Evolutionary conservation across 1,284 basidiomycete genomes (phyloP), one percentile per base, ranked within the genome.

Genomic region (Bjerkandera adusta): DNA sequence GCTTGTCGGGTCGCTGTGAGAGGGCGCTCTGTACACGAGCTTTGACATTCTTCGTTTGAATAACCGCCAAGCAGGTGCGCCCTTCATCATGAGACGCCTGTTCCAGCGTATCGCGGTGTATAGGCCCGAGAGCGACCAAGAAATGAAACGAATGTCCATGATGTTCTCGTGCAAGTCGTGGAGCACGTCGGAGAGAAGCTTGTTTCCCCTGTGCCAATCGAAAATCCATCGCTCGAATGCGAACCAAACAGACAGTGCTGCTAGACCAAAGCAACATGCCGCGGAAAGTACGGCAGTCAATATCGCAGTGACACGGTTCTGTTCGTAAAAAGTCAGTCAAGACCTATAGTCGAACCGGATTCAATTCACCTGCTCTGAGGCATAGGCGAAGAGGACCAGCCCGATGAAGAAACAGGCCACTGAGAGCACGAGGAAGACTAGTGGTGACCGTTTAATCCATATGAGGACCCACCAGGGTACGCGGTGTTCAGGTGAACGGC

Each of bases 391-490:
- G 26, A 77, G 68, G 43, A 77, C 77, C 16, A 85, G 69, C 6
- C 81, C 81, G 20, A 80, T 69, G 1, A 77, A 83, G 56, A 83
- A 85, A 55, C 78, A 81, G 12, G 78, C 77, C 21, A 84, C 79
- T 24, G 81, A 81, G 57, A 83, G 68, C 36, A 84, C 80, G 41
- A 85, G 70, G 61, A 84, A 83, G 43, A 82, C 78, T 25, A 84
- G 68, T n/a, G 82, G 82, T 1, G 79, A 82, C 16, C 81, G 69
- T 57, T 83, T 83, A 61, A 85, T 83, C 83, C 82, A 85, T 48
- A 84, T 83, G 44, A 81, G 61, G 24, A 85, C 81, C 81, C 82
- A 84, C 80, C 81, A 84, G 1, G 82, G 82, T 16, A 83, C 79
- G 45, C 77, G 75, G 61, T 73, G 67, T 47, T 69, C 68, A 43